Evolutionary conservation across 2,329 filamentous ascomycete genomes (phyloP), one percentile per base, ranked within the genome.

Genomic region (Pseudogymnoascus sp.): DNA sequence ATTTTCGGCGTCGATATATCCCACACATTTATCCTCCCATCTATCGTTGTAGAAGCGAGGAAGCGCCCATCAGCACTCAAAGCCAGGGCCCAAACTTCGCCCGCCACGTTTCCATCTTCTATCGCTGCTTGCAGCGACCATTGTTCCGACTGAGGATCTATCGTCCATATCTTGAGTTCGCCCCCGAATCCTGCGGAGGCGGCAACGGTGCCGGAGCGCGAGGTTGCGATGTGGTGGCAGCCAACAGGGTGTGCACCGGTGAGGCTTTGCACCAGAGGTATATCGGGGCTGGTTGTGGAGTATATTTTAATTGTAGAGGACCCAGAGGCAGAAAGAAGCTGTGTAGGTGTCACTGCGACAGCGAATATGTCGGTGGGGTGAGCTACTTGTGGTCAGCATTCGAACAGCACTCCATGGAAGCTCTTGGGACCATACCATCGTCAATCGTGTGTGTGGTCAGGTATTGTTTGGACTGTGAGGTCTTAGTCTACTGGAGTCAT

Each of bases 391-490:
- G 71, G 74, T 68, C 72, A 71, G 69, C 64, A 65, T 62, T 47
- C 31, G 26, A 23, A 31, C 47, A 28, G 42, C 62, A 42, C 10
- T 64, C 66, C 63, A 64, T 65, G 66, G 67, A 64, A 64, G 66
- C 60, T 28, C 61, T 65, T 64, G 50, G 61, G n/a, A 47, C 73
- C 80, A 75, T 75, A 91, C 91, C 92, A 80, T 92, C 85, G 74
- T 96, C 90, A 75, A 96, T 85, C 47, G 92, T 93, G 76, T 96
- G 91, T 69, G 89, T 89, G 72, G 93, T 96, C 67, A 99, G 84
- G 76, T 97, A 99, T 87, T 97, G 95, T 80, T 97, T 97, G 63
- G 95, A 99, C 95, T 97, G 65, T 1, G 64, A n/a, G 47, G 8
- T 31, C 23, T 72, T 67, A 71, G 67, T 59, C 11, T 62, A 42